Evolutionary conservation across 768 basidiomycete species (phyloP), one percentile per base, ranked within the genome.

Genomic region (Podaxis sp.): DNA sequence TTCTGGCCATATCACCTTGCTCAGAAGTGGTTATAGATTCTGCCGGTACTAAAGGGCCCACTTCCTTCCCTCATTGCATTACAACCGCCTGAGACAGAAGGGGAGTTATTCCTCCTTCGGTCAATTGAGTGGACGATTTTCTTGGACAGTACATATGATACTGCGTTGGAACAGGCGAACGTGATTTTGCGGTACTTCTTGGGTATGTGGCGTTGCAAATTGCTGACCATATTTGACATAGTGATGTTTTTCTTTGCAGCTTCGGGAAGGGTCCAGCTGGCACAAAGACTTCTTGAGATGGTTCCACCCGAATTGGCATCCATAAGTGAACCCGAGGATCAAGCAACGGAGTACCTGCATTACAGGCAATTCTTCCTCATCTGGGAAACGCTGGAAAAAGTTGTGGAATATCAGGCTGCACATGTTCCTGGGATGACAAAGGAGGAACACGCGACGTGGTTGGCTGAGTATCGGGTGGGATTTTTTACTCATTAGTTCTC

Each of bases 121-220:
- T 92, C 93, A 0, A 88, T 98, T 54, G 96, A 99, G 69, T 99
- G 96, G 96, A 91, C 96, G 57, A 90, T 86, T 0, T 91, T 92
- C 71, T 79, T 82, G 67, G 84, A 86, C 36, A 76, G 82, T 4
- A 99, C 96, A 1, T 87, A 89, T 65, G 76, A 80, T 11, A 87
- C 87, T 5, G 96, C 95, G 0, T 76, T 98, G 8, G 86, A 91
- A 69, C 93, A 95, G 69, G 88, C 93, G 1, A 96, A 96, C 63
- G 88, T 91, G 44, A 90, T 97, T 63, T 71, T 95, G 61, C 87
- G 96, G 15, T 95, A 94, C 71, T 93, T 97, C 80, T 83, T 99
- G 24, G 87, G 96, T 95, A 70, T 33, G 86, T 65, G 24, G 17
- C 8, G 22, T 54, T n/a, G 22, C 22, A 6, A 38, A 22, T 28